These are phyloP conservation scores for Diaporthe australafricana DNA, from an alignment of 2,329 filamentous ascomycete species.

Conservation along the genomic window DNA sequence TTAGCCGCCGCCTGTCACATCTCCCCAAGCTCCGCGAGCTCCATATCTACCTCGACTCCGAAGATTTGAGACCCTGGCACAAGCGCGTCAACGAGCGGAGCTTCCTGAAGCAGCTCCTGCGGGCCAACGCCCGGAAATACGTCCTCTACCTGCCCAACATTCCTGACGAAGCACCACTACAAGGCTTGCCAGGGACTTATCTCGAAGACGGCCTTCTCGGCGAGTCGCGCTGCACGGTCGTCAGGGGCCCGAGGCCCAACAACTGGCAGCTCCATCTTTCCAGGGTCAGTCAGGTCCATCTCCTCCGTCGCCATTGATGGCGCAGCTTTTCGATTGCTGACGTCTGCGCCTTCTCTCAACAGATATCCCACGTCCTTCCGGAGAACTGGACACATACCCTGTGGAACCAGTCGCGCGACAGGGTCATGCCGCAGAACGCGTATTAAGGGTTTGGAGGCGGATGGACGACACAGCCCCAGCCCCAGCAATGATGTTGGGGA, in stretches of 20 bases:
- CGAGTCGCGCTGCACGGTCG: conserved; percentile 39
- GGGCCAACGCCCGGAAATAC: conserved; percentile 38
- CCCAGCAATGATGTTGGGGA: not conserved
- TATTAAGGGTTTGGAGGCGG: not conserved
- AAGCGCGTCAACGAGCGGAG: conserved; percentile 44
- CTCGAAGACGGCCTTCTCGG: conserved; percentile 35
- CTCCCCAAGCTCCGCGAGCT: conserved; percentile 41
- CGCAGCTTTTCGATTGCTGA: conserved; percentile 10
- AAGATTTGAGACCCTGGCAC: conserved; percentile 46
- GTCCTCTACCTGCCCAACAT: conserved; percentile 42
- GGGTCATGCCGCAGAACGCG: conserved; percentile 25
- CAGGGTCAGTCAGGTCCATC: conserved; percentile 30
- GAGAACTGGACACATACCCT: conserved; percentile 36
- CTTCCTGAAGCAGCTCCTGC: conserved; percentile 42
- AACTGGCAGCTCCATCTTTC: conserved; percentile 43
- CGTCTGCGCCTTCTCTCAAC: not conserved
- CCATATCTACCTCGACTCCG: conserved; percentile 45
- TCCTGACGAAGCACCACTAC: conserved; percentile 26
- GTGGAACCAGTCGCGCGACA: conserved; percentile 34
- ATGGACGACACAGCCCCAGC: not conserved
- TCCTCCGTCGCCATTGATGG: not conserved
- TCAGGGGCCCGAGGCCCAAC: conserved; percentile 42
- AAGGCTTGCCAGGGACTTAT: conserved; percentile 38
- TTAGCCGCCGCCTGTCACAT: conserved; percentile 40
- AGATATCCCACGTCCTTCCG: conserved; percentile 35